These are phyloP conservation scores for Beauveria caledonica DNA, from an alignment of 2,329 filamentous ascomycete species.

Conservation along the genomic window DNA sequence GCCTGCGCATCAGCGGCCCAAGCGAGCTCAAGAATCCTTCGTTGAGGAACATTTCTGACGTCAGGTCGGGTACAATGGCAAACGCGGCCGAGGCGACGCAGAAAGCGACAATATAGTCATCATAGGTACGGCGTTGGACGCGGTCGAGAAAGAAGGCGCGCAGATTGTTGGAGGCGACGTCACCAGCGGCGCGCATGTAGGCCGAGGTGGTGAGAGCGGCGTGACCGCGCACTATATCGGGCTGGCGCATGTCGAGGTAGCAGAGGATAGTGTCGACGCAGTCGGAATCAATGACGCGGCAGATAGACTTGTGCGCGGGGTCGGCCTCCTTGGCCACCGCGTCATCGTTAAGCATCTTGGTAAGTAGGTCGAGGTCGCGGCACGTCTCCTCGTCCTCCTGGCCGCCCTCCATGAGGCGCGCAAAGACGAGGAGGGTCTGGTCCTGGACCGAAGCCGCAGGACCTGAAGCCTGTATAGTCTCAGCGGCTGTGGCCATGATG, in stretches of 20 bases:
- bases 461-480: slow-evolving; percentile 22
- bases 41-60: slow-evolving; percentile 72
- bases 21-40: slow-evolving; percentile 78
- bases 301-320: slow-evolving; percentile 39
- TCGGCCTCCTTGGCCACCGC: slow-evolving; percentile 35
- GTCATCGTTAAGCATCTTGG: slow-evolving; percentile 51
- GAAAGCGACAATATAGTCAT: slow-evolving; percentile 85
- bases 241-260: slow-evolving; percentile 76
- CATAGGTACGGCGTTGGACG: slow-evolving; percentile 66
- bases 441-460: slow-evolving; percentile 41
- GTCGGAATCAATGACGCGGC: slow-evolving; percentile 60
- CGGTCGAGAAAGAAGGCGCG: slow-evolving; percentile 66
- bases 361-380: slow-evolving; percentile 48
- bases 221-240: slow-evolving; percentile 66
- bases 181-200: slow-evolving; percentile 68
- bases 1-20: slow-evolving; percentile 66
- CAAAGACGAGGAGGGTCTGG: slow-evolving; percentile 69
- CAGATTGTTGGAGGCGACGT: slow-evolving; percentile 62
- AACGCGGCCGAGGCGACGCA: slow-evolving; percentile 87
- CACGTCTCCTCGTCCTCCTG: slow-evolving; percentile 70
- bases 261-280: slow-evolving; percentile 79
- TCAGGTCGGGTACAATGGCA: slow-evolving; percentile 70
- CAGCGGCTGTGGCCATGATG: slow-evolving; percentile 27
- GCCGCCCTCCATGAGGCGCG: slow-evolving; percentile 83
- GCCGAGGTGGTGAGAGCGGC: slow-evolving; percentile 76